phyloP scores from a whole-genome alignment of 2,329 filamentous ascomycete species.

The Aureobasidium sp. region DNA sequence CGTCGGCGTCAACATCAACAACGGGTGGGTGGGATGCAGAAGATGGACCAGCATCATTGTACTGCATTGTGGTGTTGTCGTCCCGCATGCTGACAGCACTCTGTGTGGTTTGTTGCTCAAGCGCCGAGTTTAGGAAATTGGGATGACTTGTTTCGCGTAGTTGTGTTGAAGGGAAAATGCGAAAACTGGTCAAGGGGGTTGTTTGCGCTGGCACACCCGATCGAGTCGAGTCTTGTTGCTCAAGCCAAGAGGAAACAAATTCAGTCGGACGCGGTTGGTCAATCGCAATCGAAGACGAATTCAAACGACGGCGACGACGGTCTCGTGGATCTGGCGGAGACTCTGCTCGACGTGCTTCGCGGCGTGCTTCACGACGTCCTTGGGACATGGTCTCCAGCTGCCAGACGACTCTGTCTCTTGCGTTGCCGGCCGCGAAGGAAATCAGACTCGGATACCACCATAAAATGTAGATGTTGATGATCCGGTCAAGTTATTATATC shows the following conservation, averaged over 20 bases:
- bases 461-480: background rate
- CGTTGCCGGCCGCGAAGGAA: background rate
- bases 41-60: background rate
- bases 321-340: background rate
- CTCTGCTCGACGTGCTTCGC: conserved; percentile 7
- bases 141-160: background rate
- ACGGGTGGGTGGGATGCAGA: background rate
- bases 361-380: background rate
- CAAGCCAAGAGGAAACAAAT: background rate
- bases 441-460: background rate
- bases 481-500: background rate
- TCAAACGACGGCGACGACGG: background rate
- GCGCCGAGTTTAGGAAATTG: background rate
- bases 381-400: background rate
- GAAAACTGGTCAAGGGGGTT: background rate
- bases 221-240: background rate
- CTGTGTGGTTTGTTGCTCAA: background rate
- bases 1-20: background rate
- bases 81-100: background rate
- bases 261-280: background rate
- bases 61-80: background rate
- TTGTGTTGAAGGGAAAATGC: background rate
- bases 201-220: background rate
- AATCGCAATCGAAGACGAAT: background rate
- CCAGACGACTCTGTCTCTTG: background rate